Evolutionary conservation across 108 stramenopile genomes (phyloP).

Genomic region (Fragilaria crotonensis): DNA sequence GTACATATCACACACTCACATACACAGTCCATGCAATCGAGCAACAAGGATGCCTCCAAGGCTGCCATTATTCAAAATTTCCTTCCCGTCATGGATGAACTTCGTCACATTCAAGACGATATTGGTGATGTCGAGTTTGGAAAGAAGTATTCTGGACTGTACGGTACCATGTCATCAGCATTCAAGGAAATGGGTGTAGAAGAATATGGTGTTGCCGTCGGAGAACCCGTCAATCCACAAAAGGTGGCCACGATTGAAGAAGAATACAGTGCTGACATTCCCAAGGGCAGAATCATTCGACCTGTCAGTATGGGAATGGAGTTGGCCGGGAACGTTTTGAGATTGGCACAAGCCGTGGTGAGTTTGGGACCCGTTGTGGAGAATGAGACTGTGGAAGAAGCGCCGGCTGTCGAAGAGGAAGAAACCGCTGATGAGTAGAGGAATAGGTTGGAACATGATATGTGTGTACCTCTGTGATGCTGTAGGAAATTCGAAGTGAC

Average conservation of each 20-base stretch:
- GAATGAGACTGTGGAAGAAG: conserved; percentile 10
- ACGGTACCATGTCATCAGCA: conserved; percentile 24
- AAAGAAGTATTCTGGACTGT: conserved; percentile 35
- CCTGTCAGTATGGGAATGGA: conserved; percentile 48
- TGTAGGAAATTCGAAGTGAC: no score
- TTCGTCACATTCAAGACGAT: conserved; percentile 32
- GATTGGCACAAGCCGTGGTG: conserved; percentile 46
- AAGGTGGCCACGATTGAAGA: conserved; percentile 43
- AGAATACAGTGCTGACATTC: conserved; percentile 42
- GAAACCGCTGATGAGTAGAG: no score
- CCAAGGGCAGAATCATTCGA: conserved; percentile 44
- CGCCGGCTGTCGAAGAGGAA: no score
- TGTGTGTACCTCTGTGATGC: no score
- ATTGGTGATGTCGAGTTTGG: conserved; percentile 57
- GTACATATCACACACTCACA: no score
- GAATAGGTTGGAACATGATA: no score
- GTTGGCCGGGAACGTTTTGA: conserved; percentile 62
- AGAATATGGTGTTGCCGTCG: conserved; percentile 32
- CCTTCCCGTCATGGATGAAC: conserved; percentile 53
- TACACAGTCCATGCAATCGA: conserved; percentile 28
- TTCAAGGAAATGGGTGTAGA: conserved; percentile 56
- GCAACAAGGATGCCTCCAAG: conserved; percentile 33
- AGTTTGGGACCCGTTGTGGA: conserved; percentile 48
- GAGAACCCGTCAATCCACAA: conserved; percentile 32
- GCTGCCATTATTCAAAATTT: conserved; percentile 49